Base-by-base conservation (phyloP, 2,329 filamentous ascomycete species). In the Claviceps purpurea region DNA sequence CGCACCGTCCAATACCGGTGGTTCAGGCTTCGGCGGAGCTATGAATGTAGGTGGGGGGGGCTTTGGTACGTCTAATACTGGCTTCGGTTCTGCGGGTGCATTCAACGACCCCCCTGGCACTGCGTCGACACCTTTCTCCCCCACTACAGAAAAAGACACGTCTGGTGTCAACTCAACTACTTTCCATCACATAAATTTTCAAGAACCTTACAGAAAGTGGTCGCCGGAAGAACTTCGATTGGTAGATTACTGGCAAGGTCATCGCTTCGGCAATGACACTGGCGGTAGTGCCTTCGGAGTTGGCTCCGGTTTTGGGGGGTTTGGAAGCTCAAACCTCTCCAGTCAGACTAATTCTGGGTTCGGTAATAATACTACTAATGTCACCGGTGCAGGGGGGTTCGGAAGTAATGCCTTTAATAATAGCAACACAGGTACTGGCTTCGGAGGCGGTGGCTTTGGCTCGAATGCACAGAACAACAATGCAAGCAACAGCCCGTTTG, bases 221-320 rank as follows among this genome's bases (percentile, higher is more conserved):
- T 96, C 91, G 10, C 80, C 87, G n/a, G 93, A 87, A 61, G 85
- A 93, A 66, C 70, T 93, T 51, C 78, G 87, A 62, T 69, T 95
- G 55, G 88, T 82, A 46, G 93, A 98, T 68, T 98, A 98, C 65
- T 79, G 84, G 54, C 86, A 90, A 67, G 90, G 90, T 49, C 82
- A 90, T 54, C 84, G 85, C 51, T 88, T 80, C 64, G 93, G 90
- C 38, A 95, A 91, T 67, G 77, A 79, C 43, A 88, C 85, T 56
- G 89, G 88, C 34, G 85, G 89, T 58, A 89, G 89, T 54, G 87
- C 85, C 7, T 96, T 96, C 67, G 91, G 89, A 18, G 75, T 82
- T 26, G 66, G 65, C 58, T 75, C 74, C 20, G 67, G 67, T 47
- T 74, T 78, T 58, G 72, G 74, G 8, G 76, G 76, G 56, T 77